Conservation (phyloP, 2,329 filamentous ascomycete species). For the Alternaria infectoria region DNA sequence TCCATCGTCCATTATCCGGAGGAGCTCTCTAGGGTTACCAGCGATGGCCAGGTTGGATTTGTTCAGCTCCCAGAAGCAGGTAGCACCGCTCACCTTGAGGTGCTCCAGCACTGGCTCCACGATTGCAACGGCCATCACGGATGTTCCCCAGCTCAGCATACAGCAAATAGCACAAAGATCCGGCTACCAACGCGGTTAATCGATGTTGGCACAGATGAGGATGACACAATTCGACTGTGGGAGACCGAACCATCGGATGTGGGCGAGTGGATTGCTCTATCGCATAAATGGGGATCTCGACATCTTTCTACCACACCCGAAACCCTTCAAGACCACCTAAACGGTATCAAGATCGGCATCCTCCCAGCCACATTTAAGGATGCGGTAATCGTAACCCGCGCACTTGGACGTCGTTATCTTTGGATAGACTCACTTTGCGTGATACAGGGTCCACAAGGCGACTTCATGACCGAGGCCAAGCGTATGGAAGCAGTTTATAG, state of each 20-base stretch:
- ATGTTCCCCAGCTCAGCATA: not conserved
- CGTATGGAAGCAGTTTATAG: constrained; percentile 34
- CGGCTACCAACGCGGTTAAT: constrained; percentile 15
- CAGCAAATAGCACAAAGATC: too few species aligned
- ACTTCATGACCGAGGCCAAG: constrained; percentile 26
- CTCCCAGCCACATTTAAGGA: constrained; percentile 29
- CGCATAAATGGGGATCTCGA: constrained; percentile 20
- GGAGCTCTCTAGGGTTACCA: not conserved
- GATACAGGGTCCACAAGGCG: constrained; percentile 26
- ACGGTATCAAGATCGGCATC: not conserved
- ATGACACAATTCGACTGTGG: not conserved
- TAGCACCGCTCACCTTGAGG: constrained; percentile 1
- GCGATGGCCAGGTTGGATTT: constrained; percentile 14
- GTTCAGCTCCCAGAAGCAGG: constrained; percentile 12
- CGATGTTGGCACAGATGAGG: constrained; percentile 8
- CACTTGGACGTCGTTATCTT: constrained; percentile 22
- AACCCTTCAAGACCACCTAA: not conserved
- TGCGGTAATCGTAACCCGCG: constrained; percentile 23
- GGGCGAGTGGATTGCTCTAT: constrained; percentile 22
- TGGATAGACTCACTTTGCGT: constrained; percentile 42
- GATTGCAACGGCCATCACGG: constrained; percentile 17
- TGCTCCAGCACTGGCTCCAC: constrained; percentile 14
- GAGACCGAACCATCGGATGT: not conserved
- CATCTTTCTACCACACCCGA: constrained; percentile 9
- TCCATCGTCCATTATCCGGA: not conserved